Conservation (phyloP, 164 flowering plant species). For the Piper betle region DNA sequence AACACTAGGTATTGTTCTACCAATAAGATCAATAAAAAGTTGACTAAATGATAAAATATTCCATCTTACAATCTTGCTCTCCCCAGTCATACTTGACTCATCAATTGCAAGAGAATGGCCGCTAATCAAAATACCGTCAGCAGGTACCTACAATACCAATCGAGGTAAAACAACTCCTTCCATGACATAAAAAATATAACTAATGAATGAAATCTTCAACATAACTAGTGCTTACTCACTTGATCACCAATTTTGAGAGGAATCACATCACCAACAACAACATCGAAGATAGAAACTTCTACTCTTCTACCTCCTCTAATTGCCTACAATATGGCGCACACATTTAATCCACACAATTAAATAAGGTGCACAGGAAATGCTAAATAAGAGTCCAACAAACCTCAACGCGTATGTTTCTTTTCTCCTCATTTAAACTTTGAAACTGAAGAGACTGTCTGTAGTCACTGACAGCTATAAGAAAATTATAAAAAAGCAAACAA, state of each 20-base stretch:
- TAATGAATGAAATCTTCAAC: neutral
- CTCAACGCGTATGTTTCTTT: conserved; percentile 80
- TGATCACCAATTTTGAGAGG: conserved; percentile 95
- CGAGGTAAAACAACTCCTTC: too few relatives aligned
- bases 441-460: conserved; percentile 90
- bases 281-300: conserved; percentile 73
- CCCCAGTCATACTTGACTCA: conserved; percentile 99
- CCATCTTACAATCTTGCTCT: conserved; percentile 75
- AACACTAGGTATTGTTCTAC: neutral
- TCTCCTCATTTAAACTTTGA: conserved; percentile 79
- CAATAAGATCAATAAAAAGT: neutral
- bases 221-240: conserved; percentile 19
- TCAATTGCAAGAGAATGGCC: conserved; percentile 94
- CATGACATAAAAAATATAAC: too few relatives aligned
- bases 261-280: conserved; percentile 92
- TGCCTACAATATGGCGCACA: conserved; percentile 28
- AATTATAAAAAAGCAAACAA: neutral
- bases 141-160: conserved; percentile 49
- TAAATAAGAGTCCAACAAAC: conserved; percentile 18
- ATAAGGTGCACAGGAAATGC: neutral
- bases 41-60: neutral
- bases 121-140: conserved; percentile 72
- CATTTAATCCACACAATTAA: too few relatives aligned
- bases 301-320: conserved; percentile 78
- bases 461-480: conserved; percentile 70